A percentile compares a stretch with the other conserved stretches of the same genome.
Evolutionary conservation across 2,329 filamentous ascomycete species (phyloP).

Genomic region (Plectosphaerella plurivora): DNA sequence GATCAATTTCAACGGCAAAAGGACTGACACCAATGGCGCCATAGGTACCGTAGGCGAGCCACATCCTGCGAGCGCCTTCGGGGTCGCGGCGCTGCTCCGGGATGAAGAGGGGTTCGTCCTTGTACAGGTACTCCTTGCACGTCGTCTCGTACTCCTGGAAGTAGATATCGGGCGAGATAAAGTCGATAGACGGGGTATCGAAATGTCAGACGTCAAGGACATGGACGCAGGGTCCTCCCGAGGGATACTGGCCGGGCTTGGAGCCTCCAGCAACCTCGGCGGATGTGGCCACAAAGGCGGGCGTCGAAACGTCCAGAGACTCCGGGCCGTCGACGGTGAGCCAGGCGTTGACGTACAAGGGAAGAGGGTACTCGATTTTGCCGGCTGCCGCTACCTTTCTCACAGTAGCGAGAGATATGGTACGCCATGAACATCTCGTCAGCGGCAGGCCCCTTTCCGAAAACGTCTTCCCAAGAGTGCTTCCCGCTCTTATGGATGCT

Average conservation of each 20-base stretch:
- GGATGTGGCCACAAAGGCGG: neutral
- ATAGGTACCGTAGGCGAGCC: slow-evolving; percentile 33
- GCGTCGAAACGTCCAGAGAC: neutral
- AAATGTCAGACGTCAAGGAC: slow-evolving; percentile 30
- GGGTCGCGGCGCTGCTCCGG: slow-evolving; percentile 46
- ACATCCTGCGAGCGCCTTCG: slow-evolving; percentile 34
- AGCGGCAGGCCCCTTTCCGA: slow-evolving; percentile 17
- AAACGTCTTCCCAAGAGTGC: slow-evolving; percentile 23
- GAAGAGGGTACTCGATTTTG: slow-evolving; percentile 22
- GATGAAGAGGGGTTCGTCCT: slow-evolving; percentile 40
- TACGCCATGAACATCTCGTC: slow-evolving; percentile 30
- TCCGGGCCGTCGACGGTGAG: slow-evolving; percentile 16
- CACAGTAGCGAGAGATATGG: slow-evolving; percentile 21
- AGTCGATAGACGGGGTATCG: slow-evolving; percentile 34
- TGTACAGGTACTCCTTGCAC: slow-evolving; percentile 36
- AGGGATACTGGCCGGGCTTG: slow-evolving; percentile 27
- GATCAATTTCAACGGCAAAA: slow-evolving; percentile 30
- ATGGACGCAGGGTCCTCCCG: slow-evolving; percentile 24
- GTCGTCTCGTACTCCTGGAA: slow-evolving; percentile 39
- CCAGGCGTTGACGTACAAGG: slow-evolving; percentile 28
- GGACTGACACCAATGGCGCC: slow-evolving; percentile 29
- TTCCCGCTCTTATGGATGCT: slow-evolving; percentile 14
- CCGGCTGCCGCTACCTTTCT: slow-evolving; percentile 24
- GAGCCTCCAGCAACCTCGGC: slow-evolving; percentile 24
- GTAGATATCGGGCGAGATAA: slow-evolving; percentile 43